Evolutionary conservation across 495 filamentous ascomycete species (phyloP), one percentile per base, ranked within the genome.

Genomic region (Thozetella sp.): DNA sequence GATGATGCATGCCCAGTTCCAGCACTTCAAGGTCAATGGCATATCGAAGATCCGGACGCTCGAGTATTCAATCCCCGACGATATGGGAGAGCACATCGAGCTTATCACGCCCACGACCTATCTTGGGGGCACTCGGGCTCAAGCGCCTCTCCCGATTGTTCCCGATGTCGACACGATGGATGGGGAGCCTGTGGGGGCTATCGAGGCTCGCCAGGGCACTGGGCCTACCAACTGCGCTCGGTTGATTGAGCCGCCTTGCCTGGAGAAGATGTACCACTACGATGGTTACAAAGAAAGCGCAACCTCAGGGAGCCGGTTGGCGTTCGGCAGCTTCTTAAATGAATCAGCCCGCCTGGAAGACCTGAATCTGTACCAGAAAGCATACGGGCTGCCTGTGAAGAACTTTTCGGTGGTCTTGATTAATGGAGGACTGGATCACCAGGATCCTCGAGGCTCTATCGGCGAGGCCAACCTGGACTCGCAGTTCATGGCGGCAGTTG

Each of bases 381-480:
- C 43, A n/a, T 48, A 48, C n/a, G 20, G 20, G 11, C 43, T 48
- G 43, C 43, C 43, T 19, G n/a, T 48, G 10, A 48, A 13, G 65
- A 88, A 88, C 59, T 91, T 91, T 73, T 79, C 78, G 2, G 80
- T 84, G n/a, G 70, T 78, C 1, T 71, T 71, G 2, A 80, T 90
- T 50, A 87, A 89, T 60, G 86, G 86, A n/a, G 60, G 57, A 59
- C 1, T 81, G 55, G 58, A 69, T 60, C 70, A 80, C 27, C 66
- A 65, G 51, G 67, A 70, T 60, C 23, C 79, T 77, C 30, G 26
- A 27, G 43, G 43, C 43, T 9, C 6, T 22, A 30, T 51, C 15
- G 53, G 40, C 19, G 88, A 93, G 67, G 90, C 89, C 58, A 89
- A 91, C 70, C 76, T 92, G 22, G 90, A 93, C 60, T 68, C 88